Evolutionary conservation across 768 basidiomycete species (phyloP), one percentile per base, ranked within the genome.

Genomic region (Agrocybe pediades): DNA sequence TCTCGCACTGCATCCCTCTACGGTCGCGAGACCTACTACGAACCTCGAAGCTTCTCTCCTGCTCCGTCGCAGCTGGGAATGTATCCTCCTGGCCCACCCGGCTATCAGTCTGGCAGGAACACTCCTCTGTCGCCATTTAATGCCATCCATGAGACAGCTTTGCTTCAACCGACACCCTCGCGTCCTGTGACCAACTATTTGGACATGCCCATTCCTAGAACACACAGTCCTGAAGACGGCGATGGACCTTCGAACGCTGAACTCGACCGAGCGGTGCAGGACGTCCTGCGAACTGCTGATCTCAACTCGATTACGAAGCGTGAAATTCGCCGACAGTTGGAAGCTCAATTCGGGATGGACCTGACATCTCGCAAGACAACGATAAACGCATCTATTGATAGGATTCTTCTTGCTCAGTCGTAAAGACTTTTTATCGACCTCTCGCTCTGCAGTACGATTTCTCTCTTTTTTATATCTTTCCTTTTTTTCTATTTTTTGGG

Each of bases 291-390:
- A 16, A 71, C 76, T 13, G 92, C 93, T 1, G 93, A 98, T 71
- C 77, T 99, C 46, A 92, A 94, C 65, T 84, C 85, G 9, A 80
- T 97, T 53, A 98, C 96, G 47, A 98, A 98, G 76, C 86, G 95
- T 61, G 90, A 88, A 61, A 87, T 99, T 46, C 82, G 96, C 33
- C 78, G 85, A 51, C 83, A 85, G 64, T 75, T 99, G 29, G 95
- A 98, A 71, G 84, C 85, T 55, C 80, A 79, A 55, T 97, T 88
- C 65, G 88, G 87, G 27, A 83, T 86, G 74, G 90, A 90, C 67
- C 71, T 98, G 53, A 81, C 83, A 11, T 59, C 83, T 20, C 81
- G 87, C 52, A 92, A 94, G 70, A 73, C 75, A 23, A 76, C 78
- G 23, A 91, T 95, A 69, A 95, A 94, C 59, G 78, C 83, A 44